Evolutionary conservation across 192 early-diverging fungal genomes (phyloP).

Genomic region (Physocladia obscura): DNA sequence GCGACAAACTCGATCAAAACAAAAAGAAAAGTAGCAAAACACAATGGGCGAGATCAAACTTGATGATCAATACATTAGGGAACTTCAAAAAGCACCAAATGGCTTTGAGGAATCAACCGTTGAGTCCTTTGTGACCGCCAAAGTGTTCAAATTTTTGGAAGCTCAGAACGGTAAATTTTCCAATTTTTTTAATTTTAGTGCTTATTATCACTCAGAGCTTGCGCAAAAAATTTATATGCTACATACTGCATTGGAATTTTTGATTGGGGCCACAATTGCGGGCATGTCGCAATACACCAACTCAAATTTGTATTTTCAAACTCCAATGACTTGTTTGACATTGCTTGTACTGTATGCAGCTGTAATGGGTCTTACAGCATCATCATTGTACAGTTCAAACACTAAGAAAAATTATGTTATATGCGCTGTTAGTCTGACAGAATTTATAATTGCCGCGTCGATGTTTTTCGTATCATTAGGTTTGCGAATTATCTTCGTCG

Average conservation of each 20-base stretch:
- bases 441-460: conserved; percentile 8
- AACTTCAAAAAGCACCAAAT: too few relatives aligned
- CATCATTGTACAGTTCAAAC: neutral
- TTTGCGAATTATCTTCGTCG: neutral
- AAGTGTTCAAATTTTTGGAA: neutral
- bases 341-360: neutral
- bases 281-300: neutral
- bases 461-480: neutral
- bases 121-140: neutral
- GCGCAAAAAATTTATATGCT: conserved; percentile 1
- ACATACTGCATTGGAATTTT: neutral
- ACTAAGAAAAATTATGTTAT: neutral
- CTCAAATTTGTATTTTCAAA: neutral
- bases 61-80: too few relatives aligned
- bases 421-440: neutral
- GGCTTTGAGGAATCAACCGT: neutral
- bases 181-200: neutral
- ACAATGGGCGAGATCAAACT: too few relatives aligned
- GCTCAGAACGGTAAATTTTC: neutral
- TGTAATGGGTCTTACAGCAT: neutral
- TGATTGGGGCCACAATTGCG: conserved; percentile 1
- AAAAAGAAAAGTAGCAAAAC: too few relatives aligned
- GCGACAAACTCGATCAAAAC: too few relatives aligned
- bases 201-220: too few relatives aligned
- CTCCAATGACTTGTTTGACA: neutral